phyloP scores from a whole-genome alignment of 2,329 filamentous ascomycete species.

The Colletotrichum truncatum region DNA sequence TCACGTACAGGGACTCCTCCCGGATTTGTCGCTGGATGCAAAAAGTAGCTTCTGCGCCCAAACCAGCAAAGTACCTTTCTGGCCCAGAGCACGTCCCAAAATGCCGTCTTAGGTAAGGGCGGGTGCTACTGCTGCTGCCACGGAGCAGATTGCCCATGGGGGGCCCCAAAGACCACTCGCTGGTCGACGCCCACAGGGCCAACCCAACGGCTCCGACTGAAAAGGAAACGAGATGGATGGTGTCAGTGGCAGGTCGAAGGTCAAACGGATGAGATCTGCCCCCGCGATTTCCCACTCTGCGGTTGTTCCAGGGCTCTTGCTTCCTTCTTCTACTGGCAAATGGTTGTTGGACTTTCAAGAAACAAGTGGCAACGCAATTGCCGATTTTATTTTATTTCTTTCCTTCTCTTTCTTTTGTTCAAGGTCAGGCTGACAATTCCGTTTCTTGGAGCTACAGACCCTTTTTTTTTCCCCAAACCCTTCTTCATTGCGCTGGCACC shows the following conservation, averaged over 20 bases:
- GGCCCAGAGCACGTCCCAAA: no score
- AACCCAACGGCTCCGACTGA: slow-evolving; percentile 6
- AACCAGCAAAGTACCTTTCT: not conserved
- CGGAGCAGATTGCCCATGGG: not conserved
- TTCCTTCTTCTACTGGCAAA: not conserved
- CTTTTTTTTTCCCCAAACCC: not conserved
- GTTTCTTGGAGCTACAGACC: not conserved
- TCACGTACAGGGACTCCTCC: not conserved
- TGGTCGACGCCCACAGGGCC: not conserved
- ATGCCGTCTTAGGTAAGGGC: slow-evolving; percentile 1
- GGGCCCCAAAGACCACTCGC: not conserved
- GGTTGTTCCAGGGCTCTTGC: not conserved
- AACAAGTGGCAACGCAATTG: not conserved
- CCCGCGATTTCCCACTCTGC: not conserved
- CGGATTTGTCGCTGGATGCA: not conserved
- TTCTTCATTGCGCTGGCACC: not conserved
- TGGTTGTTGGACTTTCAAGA: slow-evolving; percentile 1
- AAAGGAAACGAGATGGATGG: slow-evolving; percentile 2
- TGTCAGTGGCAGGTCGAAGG: slow-evolving; percentile 4
- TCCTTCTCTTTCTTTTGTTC: not conserved
- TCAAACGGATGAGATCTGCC: slow-evolving; percentile 14
- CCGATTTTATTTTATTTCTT: no score
- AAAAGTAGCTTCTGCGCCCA: not conserved
- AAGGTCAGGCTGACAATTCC: not conserved
- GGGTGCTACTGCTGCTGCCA: not conserved